Percentiles rank a stretch among this genome's conserved stretches.
Evolutionary conservation across 371 early-diverging fungal genomes (phyloP).

Genomic region (Dichotomocladium elegans): DNA sequence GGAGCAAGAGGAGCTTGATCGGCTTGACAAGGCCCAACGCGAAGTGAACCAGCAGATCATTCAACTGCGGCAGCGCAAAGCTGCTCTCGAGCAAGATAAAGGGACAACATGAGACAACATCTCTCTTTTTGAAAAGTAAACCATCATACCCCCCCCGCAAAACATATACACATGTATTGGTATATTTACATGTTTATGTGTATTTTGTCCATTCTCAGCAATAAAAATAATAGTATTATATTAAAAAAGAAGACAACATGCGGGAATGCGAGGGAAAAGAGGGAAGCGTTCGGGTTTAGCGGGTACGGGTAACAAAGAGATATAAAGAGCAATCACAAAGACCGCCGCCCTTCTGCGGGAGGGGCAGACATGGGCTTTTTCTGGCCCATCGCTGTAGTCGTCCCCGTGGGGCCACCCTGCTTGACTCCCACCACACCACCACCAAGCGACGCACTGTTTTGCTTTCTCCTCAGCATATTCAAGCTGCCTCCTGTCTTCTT

Average conservation of each 20-base stretch:
- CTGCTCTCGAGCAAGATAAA: constrained; percentile 43
- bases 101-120: too few relatives aligned
- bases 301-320: background rate
- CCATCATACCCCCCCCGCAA: background rate
- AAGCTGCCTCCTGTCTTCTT: constrained; percentile 29
- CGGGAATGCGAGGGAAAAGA: background rate
- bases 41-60: constrained; percentile 62
- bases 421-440: constrained; percentile 49
- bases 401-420: constrained; percentile 4
- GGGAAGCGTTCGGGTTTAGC: background rate
- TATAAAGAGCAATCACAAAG: constrained; percentile 10
- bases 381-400: constrained; percentile 4
- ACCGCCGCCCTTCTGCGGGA: constrained; percentile 16
- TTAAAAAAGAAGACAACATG: background rate
- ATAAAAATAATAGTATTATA: background rate
- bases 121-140: too few relatives aligned
- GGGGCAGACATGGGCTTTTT: constrained; percentile 9
- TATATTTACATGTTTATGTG: background rate
- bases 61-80: constrained; percentile 47
- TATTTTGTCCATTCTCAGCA: background rate
- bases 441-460: constrained; percentile 36
- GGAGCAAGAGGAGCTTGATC: constrained; percentile 65
- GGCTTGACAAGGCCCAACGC: constrained; percentile 52
- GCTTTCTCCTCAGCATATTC: constrained; percentile 29
- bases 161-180: too few relatives aligned